Base-by-base conservation (phyloP, 2,329 filamentous ascomycete genomes). In the Phyllosticta citribraziliensis region DNA sequence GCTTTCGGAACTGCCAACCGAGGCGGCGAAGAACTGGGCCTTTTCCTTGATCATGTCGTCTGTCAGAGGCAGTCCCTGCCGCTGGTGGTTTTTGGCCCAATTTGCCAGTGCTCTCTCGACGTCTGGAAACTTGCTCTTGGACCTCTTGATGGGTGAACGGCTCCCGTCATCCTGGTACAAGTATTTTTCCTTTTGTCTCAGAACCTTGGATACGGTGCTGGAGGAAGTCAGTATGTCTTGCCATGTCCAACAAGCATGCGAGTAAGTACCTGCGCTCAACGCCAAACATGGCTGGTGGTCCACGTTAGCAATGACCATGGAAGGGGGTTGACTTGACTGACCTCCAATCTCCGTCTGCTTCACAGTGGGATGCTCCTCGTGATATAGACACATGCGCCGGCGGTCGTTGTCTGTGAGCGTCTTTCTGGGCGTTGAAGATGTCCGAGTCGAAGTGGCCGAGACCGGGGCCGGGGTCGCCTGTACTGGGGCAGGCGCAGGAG, bases 161-260 rank as follows among this genome's bases (percentile, higher is more conserved):
- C 81, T 90, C 66, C 86, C 88, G 73, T 90, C 91, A 69, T 89
- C 89, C 59, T 85, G 85, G 69, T 87, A 88, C 17, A 97, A 82
- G 74, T 96, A 97, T 73, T 95, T 94, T 65, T 99, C 94, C 77
- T 93, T 96, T 70, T 96, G 88, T 59, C 93, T 87, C 65, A 99
- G 76, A 60, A 97, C 94, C 73, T 99, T 99, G 60, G 94, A 99
- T n/a, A 99, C 94, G 56, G 94, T 99, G 78, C 94, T 99, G 73
- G 61, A 69, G 25, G 52, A 55, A 63, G 62, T 61, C 52, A 63
- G 67, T 55, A 54, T 25, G 27, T 35, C 25, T 56, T 40, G 51
- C 57, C 25, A 60, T 40, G 35, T 52, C n/a, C 24, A 24, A 54
- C 20, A 22, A 52, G 12, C 19, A 40, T 17, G 14, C 22, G 50